A percentile compares a stretch with the other conserved stretches of the same genome.
Evolutionary conservation across 768 basidiomycete species (phyloP).

Genomic region (Leucosporidium scottii): DNA sequence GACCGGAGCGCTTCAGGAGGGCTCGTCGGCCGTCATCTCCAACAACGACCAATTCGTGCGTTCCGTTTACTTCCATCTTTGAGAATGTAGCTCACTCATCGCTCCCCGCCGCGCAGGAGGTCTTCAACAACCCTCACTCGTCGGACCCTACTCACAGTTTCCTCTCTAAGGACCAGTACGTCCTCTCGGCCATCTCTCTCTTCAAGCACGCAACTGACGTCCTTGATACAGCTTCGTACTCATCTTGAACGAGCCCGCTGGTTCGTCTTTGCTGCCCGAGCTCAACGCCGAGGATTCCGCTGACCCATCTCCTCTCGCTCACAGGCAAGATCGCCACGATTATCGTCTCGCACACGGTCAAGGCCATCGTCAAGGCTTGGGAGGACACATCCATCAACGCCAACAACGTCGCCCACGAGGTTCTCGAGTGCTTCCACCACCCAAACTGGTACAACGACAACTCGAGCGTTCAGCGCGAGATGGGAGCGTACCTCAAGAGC

Average conservation of each 20-base stretch:
- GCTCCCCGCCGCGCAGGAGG: slow-evolving; percentile 37
- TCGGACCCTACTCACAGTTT: slow-evolving; percentile 39
- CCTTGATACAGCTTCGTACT: slow-evolving; percentile 56
- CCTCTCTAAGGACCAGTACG: slow-evolving; percentile 42
- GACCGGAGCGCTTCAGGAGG: slow-evolving; percentile 55
- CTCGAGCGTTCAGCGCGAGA: slow-evolving; percentile 65
- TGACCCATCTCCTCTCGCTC: neutral
- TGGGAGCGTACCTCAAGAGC: slow-evolving; percentile 57
- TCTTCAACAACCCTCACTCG: slow-evolving; percentile 76
- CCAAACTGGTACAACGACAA: slow-evolving; percentile 65
- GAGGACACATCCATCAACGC: slow-evolving; percentile 38
- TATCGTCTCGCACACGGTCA: slow-evolving; percentile 44
- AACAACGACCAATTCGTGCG: slow-evolving; percentile 64
- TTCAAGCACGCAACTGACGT: slow-evolving; percentile 12
- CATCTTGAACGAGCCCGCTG: slow-evolving; percentile 30
- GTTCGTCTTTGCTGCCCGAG: slow-evolving; percentile 6
- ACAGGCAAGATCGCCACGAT: slow-evolving; percentile 44
- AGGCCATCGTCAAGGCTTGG: slow-evolving; percentile 45
- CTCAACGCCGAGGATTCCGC: slow-evolving; percentile 13
- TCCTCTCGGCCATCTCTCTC: neutral
- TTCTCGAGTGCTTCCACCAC: slow-evolving; percentile 69
- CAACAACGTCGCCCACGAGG: slow-evolving; percentile 18
- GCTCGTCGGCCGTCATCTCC: slow-evolving; percentile 70
- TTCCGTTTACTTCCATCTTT: slow-evolving; percentile 1
- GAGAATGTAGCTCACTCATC: neutral